Evolutionary conservation across 2,329 filamentous ascomycete genomes (phyloP).

Genomic region (Microsporum ferrugineum): DNA sequence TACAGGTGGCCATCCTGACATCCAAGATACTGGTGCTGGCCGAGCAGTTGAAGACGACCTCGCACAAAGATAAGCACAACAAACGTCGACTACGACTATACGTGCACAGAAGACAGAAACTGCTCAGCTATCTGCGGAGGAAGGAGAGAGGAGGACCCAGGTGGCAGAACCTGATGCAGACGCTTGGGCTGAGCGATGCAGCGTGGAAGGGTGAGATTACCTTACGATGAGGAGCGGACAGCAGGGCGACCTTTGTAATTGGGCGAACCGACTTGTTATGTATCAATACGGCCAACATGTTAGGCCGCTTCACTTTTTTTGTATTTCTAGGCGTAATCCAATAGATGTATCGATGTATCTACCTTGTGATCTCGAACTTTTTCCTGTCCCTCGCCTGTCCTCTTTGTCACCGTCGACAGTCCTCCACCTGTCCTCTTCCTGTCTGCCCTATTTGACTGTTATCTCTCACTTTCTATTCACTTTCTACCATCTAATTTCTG

Average conservation of each 20-base stretch:
- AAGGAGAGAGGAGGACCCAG: slow-evolving; percentile 86
- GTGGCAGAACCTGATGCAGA: slow-evolving; percentile 77
- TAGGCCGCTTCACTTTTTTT: background rate
- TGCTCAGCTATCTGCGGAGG: slow-evolving; percentile 71
- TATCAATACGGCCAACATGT: background rate
- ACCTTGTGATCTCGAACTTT: background rate
- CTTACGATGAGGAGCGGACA: slow-evolving; percentile 39
- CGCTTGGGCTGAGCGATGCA: slow-evolving; percentile 71
- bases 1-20: slow-evolving; percentile 93
- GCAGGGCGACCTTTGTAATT: background rate
- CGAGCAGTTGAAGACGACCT: slow-evolving; percentile 56
- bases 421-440: background rate
- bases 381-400: background rate
- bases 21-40: slow-evolving; percentile 80
- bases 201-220: slow-evolving; percentile 87
- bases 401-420: background rate
- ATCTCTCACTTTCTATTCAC: background rate
- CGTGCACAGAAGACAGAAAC: slow-evolving; percentile 79
- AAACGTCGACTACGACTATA: slow-evolving; percentile 79
- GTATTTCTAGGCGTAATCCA: slow-evolving; percentile 1
- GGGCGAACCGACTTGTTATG: background rate
- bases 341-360: background rate
- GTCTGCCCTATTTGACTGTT: background rate
- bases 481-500: background rate
- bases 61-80: slow-evolving; percentile 82